A percentile compares a stretch with the other conserved stretches of the same genome.
These are phyloP conservation scores for Colletotrichum acutatum DNA, from an alignment of 2,329 filamentous ascomycete species.

Conservation along the genomic window DNA sequence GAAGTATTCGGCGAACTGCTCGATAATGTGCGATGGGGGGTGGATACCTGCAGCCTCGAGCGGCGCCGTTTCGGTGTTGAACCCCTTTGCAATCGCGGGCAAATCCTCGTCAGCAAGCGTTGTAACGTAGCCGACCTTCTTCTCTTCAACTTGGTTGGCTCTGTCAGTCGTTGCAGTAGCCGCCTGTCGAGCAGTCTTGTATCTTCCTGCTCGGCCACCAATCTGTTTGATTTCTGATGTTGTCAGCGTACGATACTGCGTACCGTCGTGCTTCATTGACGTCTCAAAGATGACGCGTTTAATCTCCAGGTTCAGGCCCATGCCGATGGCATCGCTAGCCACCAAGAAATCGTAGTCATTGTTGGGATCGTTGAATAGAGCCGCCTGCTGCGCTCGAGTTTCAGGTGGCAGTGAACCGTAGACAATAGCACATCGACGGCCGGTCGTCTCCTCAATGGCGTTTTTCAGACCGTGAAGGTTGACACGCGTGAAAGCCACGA, in stretches of 20 bases:
- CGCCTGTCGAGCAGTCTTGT: constrained; percentile 74
- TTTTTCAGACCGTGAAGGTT: constrained; percentile 83
- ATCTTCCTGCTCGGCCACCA: constrained; percentile 90
- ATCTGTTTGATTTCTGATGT: constrained; percentile 94
- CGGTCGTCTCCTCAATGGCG: constrained; percentile 80
- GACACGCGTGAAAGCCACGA: constrained; percentile 88
- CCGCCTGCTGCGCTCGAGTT: constrained; percentile 89
- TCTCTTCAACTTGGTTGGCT: constrained; percentile 37
- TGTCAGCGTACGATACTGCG: constrained; percentile 65
- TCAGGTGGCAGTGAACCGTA: constrained; percentile 94
- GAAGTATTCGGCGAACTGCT: constrained; percentile 85
- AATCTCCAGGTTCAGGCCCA: constrained; percentile 94
- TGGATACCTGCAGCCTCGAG: constrained; percentile 78
- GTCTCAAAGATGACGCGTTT: constrained; percentile 91
- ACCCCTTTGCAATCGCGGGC: constrained; percentile 67
- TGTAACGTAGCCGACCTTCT: constrained; percentile 80
- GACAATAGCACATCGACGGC: constrained; percentile 87
- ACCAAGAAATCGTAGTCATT: constrained; percentile 97
- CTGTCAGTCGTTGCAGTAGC: constrained; percentile 36
- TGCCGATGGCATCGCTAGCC: constrained; percentile 95
- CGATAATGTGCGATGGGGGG: constrained; percentile 76
- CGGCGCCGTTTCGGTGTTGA: constrained; percentile 71
- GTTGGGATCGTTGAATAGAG: constrained; percentile 92
- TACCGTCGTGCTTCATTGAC: constrained; percentile 77
- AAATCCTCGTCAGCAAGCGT: constrained; percentile 80